Evolutionary conservation across 768 basidiomycete species (phyloP).

Genomic region (Termitomyces sp.): DNA sequence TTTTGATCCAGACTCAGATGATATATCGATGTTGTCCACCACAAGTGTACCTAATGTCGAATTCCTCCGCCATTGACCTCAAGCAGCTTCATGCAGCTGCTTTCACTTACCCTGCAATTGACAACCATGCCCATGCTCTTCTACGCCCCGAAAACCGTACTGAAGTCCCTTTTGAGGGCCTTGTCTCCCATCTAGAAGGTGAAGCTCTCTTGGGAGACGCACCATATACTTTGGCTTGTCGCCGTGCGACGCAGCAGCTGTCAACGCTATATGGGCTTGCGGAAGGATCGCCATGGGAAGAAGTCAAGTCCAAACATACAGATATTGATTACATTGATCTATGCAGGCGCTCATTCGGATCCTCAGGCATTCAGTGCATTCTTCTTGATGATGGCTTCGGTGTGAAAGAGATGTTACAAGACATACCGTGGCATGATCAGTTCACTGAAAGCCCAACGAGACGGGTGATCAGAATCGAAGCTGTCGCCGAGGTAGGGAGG

Average conservation of each 20-base stretch:
- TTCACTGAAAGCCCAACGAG: conserved; percentile 48
- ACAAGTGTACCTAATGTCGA: no score
- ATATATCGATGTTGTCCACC: no score
- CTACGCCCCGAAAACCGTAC: conserved; percentile 40
- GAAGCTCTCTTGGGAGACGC: conserved; percentile 46
- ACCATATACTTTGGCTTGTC: conserved; percentile 50
- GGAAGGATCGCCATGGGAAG: conserved; percentile 45
- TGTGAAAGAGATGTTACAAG: conserved; percentile 38
- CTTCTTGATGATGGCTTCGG: conserved; percentile 72
- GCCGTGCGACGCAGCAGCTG: conserved; percentile 53
- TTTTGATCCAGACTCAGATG: no score
- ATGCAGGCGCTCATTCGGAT: conserved; percentile 48
- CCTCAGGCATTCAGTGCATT: conserved; percentile 58
- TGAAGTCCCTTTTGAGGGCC: conserved; percentile 51
- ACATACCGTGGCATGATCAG: conserved; percentile 55
- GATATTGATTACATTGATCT: conserved; percentile 47
- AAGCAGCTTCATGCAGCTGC: conserved; percentile 11
- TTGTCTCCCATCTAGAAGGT: conserved; percentile 60
- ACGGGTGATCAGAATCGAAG: conserved; percentile 65
- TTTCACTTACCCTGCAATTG: conserved; percentile 50
- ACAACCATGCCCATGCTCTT: conserved; percentile 78
- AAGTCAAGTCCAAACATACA: conserved; percentile 42
- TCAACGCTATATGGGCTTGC: conserved; percentile 41
- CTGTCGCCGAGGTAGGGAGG: conserved; percentile 56
- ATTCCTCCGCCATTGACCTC: neutral